These are phyloP conservation scores for Fomitopsis pinicola DNA, from an alignment of 1,284 basidiomycete genomes.

Conservation along the genomic window DNA sequence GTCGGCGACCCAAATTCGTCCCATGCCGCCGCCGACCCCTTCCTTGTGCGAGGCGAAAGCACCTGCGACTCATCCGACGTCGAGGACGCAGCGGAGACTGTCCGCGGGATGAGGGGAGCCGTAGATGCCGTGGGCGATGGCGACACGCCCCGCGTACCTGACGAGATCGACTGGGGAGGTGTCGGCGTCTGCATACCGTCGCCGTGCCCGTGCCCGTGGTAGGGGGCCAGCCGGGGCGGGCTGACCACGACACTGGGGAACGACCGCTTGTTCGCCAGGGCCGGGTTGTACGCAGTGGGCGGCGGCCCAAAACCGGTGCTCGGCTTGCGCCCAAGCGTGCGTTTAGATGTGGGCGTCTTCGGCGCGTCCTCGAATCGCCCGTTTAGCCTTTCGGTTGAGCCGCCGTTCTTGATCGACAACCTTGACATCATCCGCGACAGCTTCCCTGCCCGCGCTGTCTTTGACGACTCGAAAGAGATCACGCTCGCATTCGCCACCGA, in stretches of 20 bases:
- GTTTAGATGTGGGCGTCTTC: slow-evolving; percentile 13
- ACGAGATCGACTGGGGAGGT: slow-evolving; percentile 13
- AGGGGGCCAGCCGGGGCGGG: slow-evolving; percentile 16
- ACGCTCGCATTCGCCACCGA: slow-evolving; percentile 29
- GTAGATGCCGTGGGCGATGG: slow-evolving; percentile 10
- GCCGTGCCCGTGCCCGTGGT: neutral
- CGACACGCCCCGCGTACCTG: slow-evolving; percentile 5
- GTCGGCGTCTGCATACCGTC: slow-evolving; percentile 3
- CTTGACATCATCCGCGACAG: slow-evolving; percentile 78
- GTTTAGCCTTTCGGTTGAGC: slow-evolving; percentile 41
- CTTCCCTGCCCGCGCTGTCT: slow-evolving; percentile 41
- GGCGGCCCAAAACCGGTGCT: slow-evolving; percentile 13
- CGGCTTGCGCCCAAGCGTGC: slow-evolving; percentile 17
- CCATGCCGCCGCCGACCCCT: slow-evolving; percentile 14
- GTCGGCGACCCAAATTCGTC: slow-evolving; percentile 7
- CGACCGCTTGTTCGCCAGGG: slow-evolving; percentile 19
- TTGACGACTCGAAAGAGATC: slow-evolving; percentile 32
- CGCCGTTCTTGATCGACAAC: slow-evolving; percentile 55
- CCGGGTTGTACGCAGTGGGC: slow-evolving; percentile 21
- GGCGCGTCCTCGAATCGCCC: slow-evolving; percentile 19
- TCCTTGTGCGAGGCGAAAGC: slow-evolving; percentile 9
- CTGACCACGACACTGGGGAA: slow-evolving; percentile 27
- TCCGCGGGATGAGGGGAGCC: slow-evolving; percentile 7
- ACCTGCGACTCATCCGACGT: neutral
- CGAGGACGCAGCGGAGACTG: neutral